phyloP scores from a whole-genome alignment of 148 eudicot species.

The Nepenthes mirabilis region DNA sequence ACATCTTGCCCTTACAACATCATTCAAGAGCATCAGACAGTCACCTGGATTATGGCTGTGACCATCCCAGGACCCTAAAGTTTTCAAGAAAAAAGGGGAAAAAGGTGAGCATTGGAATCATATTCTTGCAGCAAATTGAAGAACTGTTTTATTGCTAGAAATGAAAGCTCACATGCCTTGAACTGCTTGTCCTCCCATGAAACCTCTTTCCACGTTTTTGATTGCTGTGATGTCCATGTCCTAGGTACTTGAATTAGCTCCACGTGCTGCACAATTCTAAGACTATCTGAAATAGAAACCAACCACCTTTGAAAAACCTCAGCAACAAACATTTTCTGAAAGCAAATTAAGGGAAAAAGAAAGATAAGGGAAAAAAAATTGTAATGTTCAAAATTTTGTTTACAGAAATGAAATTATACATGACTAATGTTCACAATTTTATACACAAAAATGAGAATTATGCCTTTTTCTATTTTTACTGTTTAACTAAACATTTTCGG shows the following conservation, averaged over 20 bases:
- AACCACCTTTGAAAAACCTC: not conserved
- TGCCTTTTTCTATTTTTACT: no score
- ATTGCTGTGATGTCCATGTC: constrained; percentile 33
- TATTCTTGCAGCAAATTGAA: not conserved
- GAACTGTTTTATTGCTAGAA: not conserved
- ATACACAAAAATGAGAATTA: no score
- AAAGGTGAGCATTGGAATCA: no score
- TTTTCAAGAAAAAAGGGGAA: not conserved
- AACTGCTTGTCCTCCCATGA: constrained; percentile 55
- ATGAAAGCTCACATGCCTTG: constrained; percentile 23
- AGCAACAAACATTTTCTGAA: not conserved
- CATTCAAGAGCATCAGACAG: not conserved
- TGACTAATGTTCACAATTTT: not conserved
- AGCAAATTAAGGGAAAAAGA: not conserved
- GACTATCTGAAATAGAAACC: constrained; percentile 35
- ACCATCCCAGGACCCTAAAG: constrained; percentile 38
- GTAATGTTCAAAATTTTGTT: not conserved
- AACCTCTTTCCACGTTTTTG: constrained; percentile 49
- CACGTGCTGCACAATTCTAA: constrained; percentile 76
- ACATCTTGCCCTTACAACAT: not conserved
- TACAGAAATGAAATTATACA: not conserved
- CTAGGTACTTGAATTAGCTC: constrained; percentile 59
- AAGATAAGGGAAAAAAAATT: not conserved
- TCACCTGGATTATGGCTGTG: constrained; percentile 62
- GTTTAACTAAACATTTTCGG: no score